These are phyloP conservation scores for Russula virescens DNA, from an alignment of 768 basidiomycete genomes.

Conservation along the genomic window DNA sequence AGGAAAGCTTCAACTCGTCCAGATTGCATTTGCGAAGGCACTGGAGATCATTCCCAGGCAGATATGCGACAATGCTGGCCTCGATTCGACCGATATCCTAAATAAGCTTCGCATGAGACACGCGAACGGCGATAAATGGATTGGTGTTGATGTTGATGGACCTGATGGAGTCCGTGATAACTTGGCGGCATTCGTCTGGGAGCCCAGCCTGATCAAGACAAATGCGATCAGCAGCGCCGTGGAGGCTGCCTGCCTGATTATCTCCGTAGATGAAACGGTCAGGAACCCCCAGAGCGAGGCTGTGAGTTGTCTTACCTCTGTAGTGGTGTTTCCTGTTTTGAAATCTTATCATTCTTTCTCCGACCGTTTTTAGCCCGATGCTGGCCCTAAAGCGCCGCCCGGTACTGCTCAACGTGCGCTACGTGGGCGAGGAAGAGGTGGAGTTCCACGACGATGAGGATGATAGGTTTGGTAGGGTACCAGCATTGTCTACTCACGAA, in stretches of 20 bases:
- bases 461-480: slow-evolving; percentile 23
- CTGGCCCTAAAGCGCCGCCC: slow-evolving; percentile 89
- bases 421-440: slow-evolving; percentile 80
- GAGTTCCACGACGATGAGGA: slow-evolving; percentile 56
- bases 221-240: slow-evolving; percentile 95
- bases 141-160: slow-evolving; percentile 92
- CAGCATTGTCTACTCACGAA: background rate
- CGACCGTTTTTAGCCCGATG: slow-evolving; percentile 46
- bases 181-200: slow-evolving; percentile 98
- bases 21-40: slow-evolving; percentile 94
- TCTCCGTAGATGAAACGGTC: slow-evolving; percentile 97
- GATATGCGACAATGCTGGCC: slow-evolving; percentile 96
- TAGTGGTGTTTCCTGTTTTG: background rate
- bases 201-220: slow-evolving; percentile 89
- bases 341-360: slow-evolving; percentile 22
- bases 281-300: slow-evolving; percentile 91
- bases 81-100: slow-evolving; percentile 94
- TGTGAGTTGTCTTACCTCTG: slow-evolving; percentile 42
- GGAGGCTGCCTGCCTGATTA: slow-evolving; percentile 92
- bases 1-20: slow-evolving; percentile 91
- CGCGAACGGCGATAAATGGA: slow-evolving; percentile 83
- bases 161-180: slow-evolving; percentile 87
- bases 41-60: slow-evolving; percentile 97
- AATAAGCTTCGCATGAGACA: slow-evolving; percentile 98
- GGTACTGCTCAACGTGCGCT: slow-evolving; percentile 84